A percentile compares a stretch with the other conserved stretches of the same genome.
phyloP scores from a whole-genome alignment of 192 early-diverging fungal genomes.

The Coemansia sp. region DNA sequence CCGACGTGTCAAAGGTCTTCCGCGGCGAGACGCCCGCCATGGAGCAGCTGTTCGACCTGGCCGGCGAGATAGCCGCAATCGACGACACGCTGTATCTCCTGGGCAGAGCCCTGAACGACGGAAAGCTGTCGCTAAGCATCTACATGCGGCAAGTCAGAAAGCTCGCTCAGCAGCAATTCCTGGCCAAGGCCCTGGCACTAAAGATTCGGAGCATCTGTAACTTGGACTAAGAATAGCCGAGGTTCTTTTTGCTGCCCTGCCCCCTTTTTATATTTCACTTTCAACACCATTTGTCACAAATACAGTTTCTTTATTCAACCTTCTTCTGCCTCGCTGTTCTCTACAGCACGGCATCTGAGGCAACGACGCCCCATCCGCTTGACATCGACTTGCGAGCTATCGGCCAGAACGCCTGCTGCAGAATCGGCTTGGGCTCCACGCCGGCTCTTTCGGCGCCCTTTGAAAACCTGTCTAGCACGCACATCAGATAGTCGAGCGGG shows the following conservation, averaged over 20 bases:
- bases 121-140: constrained; percentile 63
- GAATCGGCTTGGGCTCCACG: constrained; percentile 41
- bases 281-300: no score
- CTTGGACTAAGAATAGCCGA: constrained; percentile 16
- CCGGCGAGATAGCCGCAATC: constrained; percentile 85
- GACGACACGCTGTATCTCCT: constrained; percentile 85
- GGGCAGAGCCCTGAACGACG: constrained; percentile 72
- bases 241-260: no score
- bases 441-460: constrained; percentile 39
- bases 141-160: constrained; percentile 83
- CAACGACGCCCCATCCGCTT: constrained; percentile 41
- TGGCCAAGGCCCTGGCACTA: constrained; percentile 74
- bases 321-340: neutral
- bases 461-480: constrained; percentile 44
- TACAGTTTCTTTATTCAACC: no score
- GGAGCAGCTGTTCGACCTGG: constrained; percentile 78
- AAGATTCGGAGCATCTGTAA: constrained; percentile 58
- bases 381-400: constrained; percentile 45
- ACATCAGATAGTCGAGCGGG: constrained; percentile 49
- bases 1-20: constrained; percentile 26
- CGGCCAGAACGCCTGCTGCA: constrained; percentile 53
- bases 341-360: constrained; percentile 39
- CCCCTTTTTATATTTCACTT: no score
- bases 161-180: constrained; percentile 84
- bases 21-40: constrained; percentile 31